Evolutionary conservation across 83 land plant species (phyloP).

Genomic region (Larix sibirica): DNA sequence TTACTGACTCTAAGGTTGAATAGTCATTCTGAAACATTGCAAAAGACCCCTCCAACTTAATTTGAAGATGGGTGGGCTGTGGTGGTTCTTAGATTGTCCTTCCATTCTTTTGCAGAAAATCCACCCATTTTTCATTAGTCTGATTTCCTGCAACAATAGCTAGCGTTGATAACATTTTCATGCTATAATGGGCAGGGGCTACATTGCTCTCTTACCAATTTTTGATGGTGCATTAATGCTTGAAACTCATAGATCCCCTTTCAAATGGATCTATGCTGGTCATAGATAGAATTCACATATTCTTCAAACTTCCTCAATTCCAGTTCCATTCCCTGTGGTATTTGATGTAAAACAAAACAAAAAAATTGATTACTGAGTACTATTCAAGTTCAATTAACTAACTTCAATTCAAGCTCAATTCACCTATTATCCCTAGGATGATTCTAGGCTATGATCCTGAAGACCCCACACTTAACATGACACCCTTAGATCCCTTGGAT

Average conservation of each 20-base stretch:
- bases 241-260: too few species aligned
- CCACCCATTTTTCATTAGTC: neutral
- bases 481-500: too few species aligned
- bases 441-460: too few species aligned
- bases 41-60: neutral
- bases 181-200: neutral
- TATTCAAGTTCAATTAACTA: too few species aligned
- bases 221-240: neutral
- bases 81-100: neutral
- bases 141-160: neutral
- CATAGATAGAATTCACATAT: conserved; percentile 69
- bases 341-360: neutral
- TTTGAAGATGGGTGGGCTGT: neutral
- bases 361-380: too few species aligned
- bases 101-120: neutral
- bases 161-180: neutral
- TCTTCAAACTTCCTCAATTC: conserved; percentile 85
- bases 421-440: too few species aligned
- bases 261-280: too few species aligned
- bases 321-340: conserved; percentile 76
- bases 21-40: neutral
- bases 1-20: neutral
- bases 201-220: neutral
- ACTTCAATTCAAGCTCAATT: neutral
- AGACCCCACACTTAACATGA: too few species aligned